Base-by-base conservation (phyloP, 768 basidiomycete genomes). In the Naganishia vishniacii region DNA sequence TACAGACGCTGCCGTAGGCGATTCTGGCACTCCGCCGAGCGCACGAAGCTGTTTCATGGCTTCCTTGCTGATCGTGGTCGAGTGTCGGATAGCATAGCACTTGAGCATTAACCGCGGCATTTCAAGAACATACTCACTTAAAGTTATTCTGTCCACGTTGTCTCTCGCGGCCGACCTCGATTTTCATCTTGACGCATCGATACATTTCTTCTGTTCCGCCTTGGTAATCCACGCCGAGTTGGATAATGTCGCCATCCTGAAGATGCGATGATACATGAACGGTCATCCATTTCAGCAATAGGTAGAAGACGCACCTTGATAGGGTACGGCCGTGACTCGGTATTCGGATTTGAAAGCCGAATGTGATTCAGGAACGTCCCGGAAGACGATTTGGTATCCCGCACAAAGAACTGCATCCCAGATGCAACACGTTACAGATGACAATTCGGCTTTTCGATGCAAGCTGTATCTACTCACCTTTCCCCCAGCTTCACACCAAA, bases 281-380 rank as follows among this genome's bases (percentile, higher is more conserved):
- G n/a, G n/a, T n/a, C n/a, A n/a, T n/a, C n/a, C n/a, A n/a, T n/a
- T n/a, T n/a, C n/a, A n/a, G n/a, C n/a, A n/a, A n/a, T n/a, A n/a
- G n/a, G n/a, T n/a, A n/a, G n/a, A n/a, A n/a, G n/a, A 60, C 70
- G 59, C 26, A 75, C 72, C 48, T 88, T 90, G 70, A 97, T 81
- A 66, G 83, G 84, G 65, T 82, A 86, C 0, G 90, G 84, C 41
- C 85, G 80, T 4, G 86, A 88, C 75, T 94, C 93, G 7, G 84
- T 82, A 49, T 87, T 88, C 12, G 93, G 91, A 0, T 86, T 81
- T 40, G 86, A 86, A n/a, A 98, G 82, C 48, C 93, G 79, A 60
- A 93, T 85, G 74, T 97, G 93, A 76, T 99, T 99, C 67, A 98
- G 81, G 75, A 98, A 98, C 0, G 94, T 99, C 26, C 94, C 94